A percentile compares a stretch with the other conserved stretches of the same genome.
Conservation (phyloP, 2,329 filamentous ascomycete species). For the Alternaria triticina region DNA sequence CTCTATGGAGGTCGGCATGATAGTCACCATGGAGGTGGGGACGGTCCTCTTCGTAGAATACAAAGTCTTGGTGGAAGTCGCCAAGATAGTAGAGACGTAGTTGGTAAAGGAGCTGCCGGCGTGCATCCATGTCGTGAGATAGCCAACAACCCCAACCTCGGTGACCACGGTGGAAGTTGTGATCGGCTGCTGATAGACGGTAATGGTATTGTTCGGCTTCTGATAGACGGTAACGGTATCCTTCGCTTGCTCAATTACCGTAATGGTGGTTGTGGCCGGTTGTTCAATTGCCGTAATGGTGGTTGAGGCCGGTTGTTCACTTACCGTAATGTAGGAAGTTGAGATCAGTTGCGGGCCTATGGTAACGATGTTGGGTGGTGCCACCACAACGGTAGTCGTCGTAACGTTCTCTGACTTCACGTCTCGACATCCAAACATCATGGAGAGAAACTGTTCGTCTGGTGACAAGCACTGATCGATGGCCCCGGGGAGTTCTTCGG, state of each 20-base stretch:
- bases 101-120: neutral
- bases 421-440: constrained; percentile 21
- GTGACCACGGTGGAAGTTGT: neutral
- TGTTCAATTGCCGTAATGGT: too few species aligned
- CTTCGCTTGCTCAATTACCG: too few species aligned
- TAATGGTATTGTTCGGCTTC: too few species aligned
- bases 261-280: too few species aligned
- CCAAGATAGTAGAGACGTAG: neutral
- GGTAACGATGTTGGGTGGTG: neutral
- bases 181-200: neutral
- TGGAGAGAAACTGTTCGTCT: constrained; percentile 9
- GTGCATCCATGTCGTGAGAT: neutral
- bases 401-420: neutral
- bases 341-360: too few species aligned
- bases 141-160: neutral
- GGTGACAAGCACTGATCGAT: constrained; percentile 13
- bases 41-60: neutral
- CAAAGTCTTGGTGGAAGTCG: neutral
- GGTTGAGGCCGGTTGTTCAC: too few species aligned
- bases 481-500: constrained; percentile 1
- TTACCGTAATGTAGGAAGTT: too few species aligned
- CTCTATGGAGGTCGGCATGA: neutral
- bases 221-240: too few species aligned
- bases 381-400: neutral
- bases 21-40: neutral